These are phyloP conservation scores for Amanita molliuscula DNA, from an alignment of 768 basidiomycete species.

Conservation along the genomic window DNA sequence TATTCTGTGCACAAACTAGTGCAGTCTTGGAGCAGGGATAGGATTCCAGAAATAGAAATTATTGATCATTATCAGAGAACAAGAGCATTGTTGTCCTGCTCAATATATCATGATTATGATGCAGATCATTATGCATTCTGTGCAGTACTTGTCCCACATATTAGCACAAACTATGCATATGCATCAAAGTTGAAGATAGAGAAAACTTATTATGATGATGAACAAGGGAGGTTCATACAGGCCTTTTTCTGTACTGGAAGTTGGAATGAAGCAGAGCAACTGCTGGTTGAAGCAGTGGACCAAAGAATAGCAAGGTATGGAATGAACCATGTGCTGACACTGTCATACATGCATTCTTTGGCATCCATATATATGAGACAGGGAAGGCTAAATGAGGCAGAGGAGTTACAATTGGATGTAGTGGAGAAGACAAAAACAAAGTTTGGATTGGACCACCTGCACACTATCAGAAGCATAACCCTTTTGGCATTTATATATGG, in stretches of 20 bases:
- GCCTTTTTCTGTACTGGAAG: background rate
- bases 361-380: background rate
- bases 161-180: background rate
- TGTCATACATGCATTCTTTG: background rate
- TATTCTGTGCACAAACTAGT: slow-evolving; percentile 9
- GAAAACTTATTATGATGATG: background rate
- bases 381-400: background rate
- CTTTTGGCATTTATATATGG: background rate
- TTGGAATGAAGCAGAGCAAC: background rate
- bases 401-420: background rate
- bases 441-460: background rate
- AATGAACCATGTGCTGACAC: background rate
- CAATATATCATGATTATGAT: background rate
- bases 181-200: background rate
- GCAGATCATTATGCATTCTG: background rate
- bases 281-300: background rate
- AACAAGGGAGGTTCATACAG: background rate
- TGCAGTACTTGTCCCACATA: slow-evolving; percentile 4
- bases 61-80: background rate
- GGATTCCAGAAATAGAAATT: background rate
- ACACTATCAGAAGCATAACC: background rate
- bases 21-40: slow-evolving; percentile 4
- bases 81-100: background rate
- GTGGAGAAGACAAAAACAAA: background rate
- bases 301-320: background rate